Base-by-base conservation (phyloP, 108 stramenopile species). In the Chaetoceros muelleri region DNA sequence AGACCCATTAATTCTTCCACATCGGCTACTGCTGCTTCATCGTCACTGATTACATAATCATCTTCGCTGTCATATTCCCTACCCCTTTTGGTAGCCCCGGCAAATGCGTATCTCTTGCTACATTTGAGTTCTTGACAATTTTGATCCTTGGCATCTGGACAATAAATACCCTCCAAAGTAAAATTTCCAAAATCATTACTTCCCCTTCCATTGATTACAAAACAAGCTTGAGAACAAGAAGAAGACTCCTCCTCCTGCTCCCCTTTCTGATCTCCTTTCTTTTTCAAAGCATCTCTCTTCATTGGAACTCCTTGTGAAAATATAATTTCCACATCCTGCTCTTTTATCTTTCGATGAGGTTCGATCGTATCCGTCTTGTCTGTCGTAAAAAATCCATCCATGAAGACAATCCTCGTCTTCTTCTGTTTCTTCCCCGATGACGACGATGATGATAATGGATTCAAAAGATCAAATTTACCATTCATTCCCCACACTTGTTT, bases 381-480 rank as follows among this genome's bases (percentile, higher is more conserved):
- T 30, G 25, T 49, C 23, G 46, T 51, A 49, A 74, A 74, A 60
- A 58, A 70, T 13, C 73, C 73, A 62, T 74, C 73, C 34, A 74
- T 70, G 7, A 74, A 24, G 2, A 74, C 46, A 30, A 60, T 66
- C 7, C 69, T 65, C 19, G 57, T 8, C n/a, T 27, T 52, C 2
- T 31, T 31, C 10, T 30, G 30, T 44, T 21, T 55, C 50, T 22
- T 29, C 40, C 44, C 54, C 31, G 31, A 16, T 31, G 30, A 16
- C 40, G 44, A 8, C n/a, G 55, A 47, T 44, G 63, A 57, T 54
- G 21, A 30, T 13, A 40, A 40, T 10, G 34, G 34, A 40, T 40
- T 40, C 13, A 13, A 5, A 10, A 40, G 13, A 40, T 13, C 13
- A 40, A 40, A 40, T 40, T 40, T 40, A 5, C 13, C 13, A 13